Percentiles rank a stretch among this genome's conserved stretches.
These are phyloP conservation scores for Claviceps sp. DNA, from an alignment of 2,329 filamentous ascomycete genomes.

Conservation along the genomic window DNA sequence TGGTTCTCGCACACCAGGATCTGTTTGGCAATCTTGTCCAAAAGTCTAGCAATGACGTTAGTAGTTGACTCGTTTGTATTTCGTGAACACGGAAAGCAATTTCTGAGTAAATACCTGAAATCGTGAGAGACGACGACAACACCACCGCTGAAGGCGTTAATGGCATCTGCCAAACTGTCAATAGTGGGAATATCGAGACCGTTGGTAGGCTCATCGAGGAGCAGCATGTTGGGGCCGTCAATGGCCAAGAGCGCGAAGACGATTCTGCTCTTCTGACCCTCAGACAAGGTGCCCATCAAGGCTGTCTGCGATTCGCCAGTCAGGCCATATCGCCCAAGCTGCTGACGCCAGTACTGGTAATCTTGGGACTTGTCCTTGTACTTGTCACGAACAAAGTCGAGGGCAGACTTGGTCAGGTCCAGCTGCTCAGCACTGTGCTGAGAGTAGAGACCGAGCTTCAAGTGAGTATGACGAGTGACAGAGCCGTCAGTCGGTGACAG, in stretches of 20 bases:
- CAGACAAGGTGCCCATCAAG: conserved; percentile 93
- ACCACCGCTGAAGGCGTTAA: conserved; percentile 92
- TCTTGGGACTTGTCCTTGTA: conserved; percentile 83
- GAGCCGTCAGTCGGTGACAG: conserved; percentile 70
- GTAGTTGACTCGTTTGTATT: not conserved
- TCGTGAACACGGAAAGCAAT: not conserved
- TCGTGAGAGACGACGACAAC: conserved; percentile 98
- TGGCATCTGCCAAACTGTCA: conserved; percentile 91
- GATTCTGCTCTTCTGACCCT: conserved; percentile 95
- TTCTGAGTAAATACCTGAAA: conserved; percentile 59
- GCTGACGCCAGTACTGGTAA: conserved; percentile 98
- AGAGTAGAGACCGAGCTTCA: conserved; percentile 96
- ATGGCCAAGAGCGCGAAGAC: conserved; percentile 95
- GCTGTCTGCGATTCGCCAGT: conserved; percentile 89
- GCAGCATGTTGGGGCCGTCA: conserved; percentile 90
- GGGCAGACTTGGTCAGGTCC: conserved; percentile 90
- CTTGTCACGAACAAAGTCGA: conserved; percentile 97
- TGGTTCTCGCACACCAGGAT: conserved; percentile 99
- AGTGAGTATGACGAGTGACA: conserved; percentile 87
- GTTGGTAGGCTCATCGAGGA: conserved; percentile 98
- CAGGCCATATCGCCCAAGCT: conserved; percentile 89
- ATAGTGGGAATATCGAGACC: conserved; percentile 98
- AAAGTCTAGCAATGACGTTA: conserved; percentile 45
- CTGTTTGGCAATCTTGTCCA: conserved; percentile 99
- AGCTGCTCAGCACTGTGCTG: conserved; percentile 98